A percentile compares a stretch with the other conserved stretches of the same genome.
Evolutionary conservation across 2,329 filamentous ascomycete species (phyloP).

Genomic region (Alternaria postmessia): DNA sequence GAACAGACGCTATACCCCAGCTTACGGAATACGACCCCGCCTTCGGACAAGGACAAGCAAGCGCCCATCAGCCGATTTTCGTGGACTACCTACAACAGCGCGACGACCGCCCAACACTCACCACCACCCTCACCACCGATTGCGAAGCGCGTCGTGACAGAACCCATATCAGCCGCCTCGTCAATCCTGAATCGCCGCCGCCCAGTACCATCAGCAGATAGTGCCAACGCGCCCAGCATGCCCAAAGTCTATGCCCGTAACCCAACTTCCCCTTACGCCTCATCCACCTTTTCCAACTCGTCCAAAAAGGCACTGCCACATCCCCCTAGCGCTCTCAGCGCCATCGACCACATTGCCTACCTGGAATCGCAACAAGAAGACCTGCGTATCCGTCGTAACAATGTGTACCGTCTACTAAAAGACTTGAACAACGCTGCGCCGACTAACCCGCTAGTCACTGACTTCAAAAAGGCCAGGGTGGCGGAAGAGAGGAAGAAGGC

Average conservation of each 20-base stretch:
- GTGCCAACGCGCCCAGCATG: conserved; percentile 35
- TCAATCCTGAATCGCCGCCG: conserved; percentile 45
- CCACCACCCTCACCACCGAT: conserved; percentile 54
- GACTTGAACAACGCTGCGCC: conserved; percentile 48
- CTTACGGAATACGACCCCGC: conserved; percentile 34
- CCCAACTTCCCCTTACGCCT: conserved; percentile 11
- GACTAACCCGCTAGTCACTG: conserved; percentile 50
- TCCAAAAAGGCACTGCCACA: conserved; percentile 50
- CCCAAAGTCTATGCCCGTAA: conserved; percentile 19
- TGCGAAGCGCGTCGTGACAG: conserved; percentile 33
- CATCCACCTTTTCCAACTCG: conserved; percentile 36
- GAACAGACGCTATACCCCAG: conserved; percentile 26
- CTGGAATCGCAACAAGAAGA: conserved; percentile 53
- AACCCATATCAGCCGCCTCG: conserved; percentile 37
- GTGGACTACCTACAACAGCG: conserved; percentile 47
- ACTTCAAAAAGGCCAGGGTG: conserved; percentile 45
- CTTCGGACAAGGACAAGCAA: conserved; percentile 33
- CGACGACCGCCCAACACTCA: conserved; percentile 52
- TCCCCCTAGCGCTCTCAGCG: conserved; percentile 46
- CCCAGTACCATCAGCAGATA: conserved; percentile 38
- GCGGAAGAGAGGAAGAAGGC: conserved; percentile 47
- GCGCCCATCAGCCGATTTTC: conserved; percentile 37
- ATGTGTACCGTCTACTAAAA: conserved; percentile 47
- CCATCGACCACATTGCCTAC: conserved; percentile 46
- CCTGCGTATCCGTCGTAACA: conserved; percentile 47